Percentiles rank a stretch among this genome's conserved stretches.
Conservation (phyloP, 2,329 filamentous ascomycete species). For the Aspergillus terreus region DNA sequence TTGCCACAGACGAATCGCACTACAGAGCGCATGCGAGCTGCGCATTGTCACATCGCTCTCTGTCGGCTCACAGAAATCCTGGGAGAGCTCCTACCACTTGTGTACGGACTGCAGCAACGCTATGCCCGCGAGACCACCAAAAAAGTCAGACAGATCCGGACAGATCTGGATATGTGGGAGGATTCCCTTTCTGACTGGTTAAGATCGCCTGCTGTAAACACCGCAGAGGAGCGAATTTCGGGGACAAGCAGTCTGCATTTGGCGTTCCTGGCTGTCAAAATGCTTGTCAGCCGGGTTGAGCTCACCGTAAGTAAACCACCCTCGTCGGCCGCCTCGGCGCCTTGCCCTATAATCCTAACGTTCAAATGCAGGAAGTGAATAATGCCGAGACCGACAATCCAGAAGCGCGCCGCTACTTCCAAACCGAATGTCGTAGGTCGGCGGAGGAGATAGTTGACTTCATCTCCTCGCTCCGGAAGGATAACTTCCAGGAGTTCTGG, state of each 20-base stretch:
- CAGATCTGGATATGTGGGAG: conserved; percentile 45
- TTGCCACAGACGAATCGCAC: conserved; percentile 32
- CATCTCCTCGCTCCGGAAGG: conserved; percentile 43
- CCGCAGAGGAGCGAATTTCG: conserved; percentile 32
- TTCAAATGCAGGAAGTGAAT: conserved; percentile 36
- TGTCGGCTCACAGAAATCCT: conserved; percentile 49
- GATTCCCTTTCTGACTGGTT: conserved; percentile 44
- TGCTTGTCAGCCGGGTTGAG: conserved; percentile 46
- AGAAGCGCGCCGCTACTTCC: conserved; percentile 48
- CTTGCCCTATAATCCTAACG: conserved; percentile 1
- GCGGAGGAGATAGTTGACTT: conserved; percentile 49
- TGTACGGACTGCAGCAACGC: conserved; percentile 44
- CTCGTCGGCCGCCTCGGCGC: not conserved
- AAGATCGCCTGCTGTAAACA: conserved; percentile 24
- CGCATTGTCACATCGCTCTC: conserved; percentile 51
- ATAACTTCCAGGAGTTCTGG: conserved; percentile 53
- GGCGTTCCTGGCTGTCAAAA: conserved; percentile 43
- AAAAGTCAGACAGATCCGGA: conserved; percentile 43
- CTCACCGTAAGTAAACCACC: conserved; percentile 37
- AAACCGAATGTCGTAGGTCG: conserved; percentile 42
- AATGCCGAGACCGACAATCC: conserved; percentile 41
- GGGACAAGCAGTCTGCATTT: conserved; percentile 45
- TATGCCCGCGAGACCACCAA: conserved; percentile 43
- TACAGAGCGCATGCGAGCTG: conserved; percentile 43
- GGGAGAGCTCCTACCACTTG: conserved; percentile 44